Evolutionary conservation across 257 asterid species (phyloP), one percentile per base, ranked within the genome.

Genomic region (Oldenlandia corymbosa): DNA sequence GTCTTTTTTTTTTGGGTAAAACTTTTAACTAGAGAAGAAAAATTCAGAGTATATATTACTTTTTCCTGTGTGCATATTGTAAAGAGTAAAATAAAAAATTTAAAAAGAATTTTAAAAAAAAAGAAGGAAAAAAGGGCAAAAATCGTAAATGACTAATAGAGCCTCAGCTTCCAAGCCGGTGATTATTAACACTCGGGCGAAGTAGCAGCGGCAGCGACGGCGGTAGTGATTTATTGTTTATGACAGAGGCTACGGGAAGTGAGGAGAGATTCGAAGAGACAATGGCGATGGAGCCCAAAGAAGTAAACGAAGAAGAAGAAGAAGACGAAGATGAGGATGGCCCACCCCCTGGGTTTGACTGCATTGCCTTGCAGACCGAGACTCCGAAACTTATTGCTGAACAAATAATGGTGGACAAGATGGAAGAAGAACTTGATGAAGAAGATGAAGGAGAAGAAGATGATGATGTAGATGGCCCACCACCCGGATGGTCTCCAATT

Each of bases 271-370:
- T 10, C 20, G 24, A 46, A 23, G 61, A 34, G 51, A 23, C 69
- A 8, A 30, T 61, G 67, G 61, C 13, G 14, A 37, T 53, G 51
- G 50, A 67, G 21, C 47, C 60, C 46, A 42, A 41, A 60, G 36
- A 63, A 27, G 14, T 21, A 1, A 27, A 24, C 3, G 64, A 56
- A 34, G 64, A 47, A 17, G 68, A 32, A 27, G 63, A 41, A 20
- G 66, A 27, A 31, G 84, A 69, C 0, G 81, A 82, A 2, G 83
- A 79, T 9, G 96, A 84, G 45, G 95, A 85, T 18, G 96, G 97
- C 39, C 96, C 96, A 9, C 96, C 95, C 13, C 96, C 97, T 68
- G 96, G 96, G 45, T 88, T 84, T 61, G 77, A 80, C 26, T 73
- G 75, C 58, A 68, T 85, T 46, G 32, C 75, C 37, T 71, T 73